phyloP scores from a whole-genome alignment of 768 basidiomycete genomes.

The Mycena floridula region DNA sequence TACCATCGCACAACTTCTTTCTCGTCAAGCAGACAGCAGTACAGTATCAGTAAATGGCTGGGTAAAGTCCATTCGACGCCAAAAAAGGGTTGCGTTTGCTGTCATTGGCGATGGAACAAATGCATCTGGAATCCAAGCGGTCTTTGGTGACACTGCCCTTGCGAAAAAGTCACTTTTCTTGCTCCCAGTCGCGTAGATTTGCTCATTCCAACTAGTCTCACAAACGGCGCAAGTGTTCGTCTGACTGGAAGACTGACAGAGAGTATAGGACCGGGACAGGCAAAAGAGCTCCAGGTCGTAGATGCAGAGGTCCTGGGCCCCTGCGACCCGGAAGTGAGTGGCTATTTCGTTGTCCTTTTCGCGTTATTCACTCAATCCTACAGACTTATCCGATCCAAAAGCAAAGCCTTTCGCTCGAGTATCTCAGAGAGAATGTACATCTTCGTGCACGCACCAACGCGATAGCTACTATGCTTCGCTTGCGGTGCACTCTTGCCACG shows the following conservation, averaged over 20 bases:
- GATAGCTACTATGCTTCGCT: constrained; percentile 68
- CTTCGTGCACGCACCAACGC: constrained; percentile 76
- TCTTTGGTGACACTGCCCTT: constrained; percentile 35
- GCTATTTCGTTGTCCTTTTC: neutral
- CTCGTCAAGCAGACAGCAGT: constrained; percentile 2
- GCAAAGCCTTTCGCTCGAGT: constrained; percentile 69
- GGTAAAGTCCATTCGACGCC: constrained; percentile 79
- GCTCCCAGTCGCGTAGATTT: constrained; percentile 1
- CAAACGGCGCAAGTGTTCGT: constrained; percentile 35
- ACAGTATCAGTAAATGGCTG: constrained; percentile 63
- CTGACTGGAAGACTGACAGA: constrained; percentile 37
- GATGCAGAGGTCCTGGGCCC: constrained; percentile 35
- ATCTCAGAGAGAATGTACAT: constrained; percentile 82
- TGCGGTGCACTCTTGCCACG: constrained; percentile 54
- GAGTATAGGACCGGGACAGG: constrained; percentile 40
- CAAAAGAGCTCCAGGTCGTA: constrained; percentile 43
- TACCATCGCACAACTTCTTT: constrained; percentile 16
- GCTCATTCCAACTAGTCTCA: constrained; percentile 22
- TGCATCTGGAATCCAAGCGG: constrained; percentile 67
- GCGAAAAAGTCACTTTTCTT: constrained; percentile 16
- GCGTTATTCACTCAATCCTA: neutral
- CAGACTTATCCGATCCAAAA: constrained; percentile 92
- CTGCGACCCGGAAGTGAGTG: constrained; percentile 39
- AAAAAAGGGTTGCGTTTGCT: constrained; percentile 86
- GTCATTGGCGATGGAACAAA: constrained; percentile 80